phyloP scores from a whole-genome alignment of 73 alveolate genomes.

The Paramecium octaurelia region DNA sequence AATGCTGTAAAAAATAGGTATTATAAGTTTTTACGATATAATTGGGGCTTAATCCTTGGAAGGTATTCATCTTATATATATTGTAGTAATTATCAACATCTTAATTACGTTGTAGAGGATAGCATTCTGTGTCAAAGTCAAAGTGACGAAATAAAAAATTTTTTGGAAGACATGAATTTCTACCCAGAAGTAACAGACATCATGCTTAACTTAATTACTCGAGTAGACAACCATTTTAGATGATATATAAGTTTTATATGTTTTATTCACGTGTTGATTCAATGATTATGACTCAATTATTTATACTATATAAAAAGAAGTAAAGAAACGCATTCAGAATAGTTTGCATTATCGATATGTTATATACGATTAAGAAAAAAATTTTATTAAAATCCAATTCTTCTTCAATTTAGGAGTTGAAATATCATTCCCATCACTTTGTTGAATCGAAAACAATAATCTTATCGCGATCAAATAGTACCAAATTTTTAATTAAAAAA shows the following conservation, averaged over 20 bases:
- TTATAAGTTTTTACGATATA: not conserved
- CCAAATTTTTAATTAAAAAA: not conserved
- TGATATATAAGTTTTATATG: not conserved
- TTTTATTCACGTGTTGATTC: not conserved
- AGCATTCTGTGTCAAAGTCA: not conserved
- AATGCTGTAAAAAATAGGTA: not conserved
- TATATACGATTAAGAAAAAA: not conserved
- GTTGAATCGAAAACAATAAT: not conserved
- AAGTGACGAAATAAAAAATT: not conserved
- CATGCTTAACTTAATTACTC: not conserved
- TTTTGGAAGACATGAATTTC: not conserved
- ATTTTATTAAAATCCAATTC: not conserved
- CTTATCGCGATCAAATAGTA: not conserved
- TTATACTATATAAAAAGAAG: not conserved
- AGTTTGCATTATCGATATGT: not conserved
- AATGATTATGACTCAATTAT: not conserved
- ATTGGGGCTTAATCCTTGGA: not conserved
- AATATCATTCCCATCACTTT: not conserved
- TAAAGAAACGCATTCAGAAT: conserved; percentile 29
- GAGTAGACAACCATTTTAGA: not conserved
- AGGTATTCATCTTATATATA: not conserved
- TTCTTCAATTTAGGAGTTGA: not conserved
- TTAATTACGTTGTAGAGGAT: not conserved
- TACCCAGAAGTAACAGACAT: not conserved
- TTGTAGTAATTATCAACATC: not conserved